Conservation (phyloP, 2,329 filamentous ascomycete species). For the Zymoseptoria tritici region DNA sequence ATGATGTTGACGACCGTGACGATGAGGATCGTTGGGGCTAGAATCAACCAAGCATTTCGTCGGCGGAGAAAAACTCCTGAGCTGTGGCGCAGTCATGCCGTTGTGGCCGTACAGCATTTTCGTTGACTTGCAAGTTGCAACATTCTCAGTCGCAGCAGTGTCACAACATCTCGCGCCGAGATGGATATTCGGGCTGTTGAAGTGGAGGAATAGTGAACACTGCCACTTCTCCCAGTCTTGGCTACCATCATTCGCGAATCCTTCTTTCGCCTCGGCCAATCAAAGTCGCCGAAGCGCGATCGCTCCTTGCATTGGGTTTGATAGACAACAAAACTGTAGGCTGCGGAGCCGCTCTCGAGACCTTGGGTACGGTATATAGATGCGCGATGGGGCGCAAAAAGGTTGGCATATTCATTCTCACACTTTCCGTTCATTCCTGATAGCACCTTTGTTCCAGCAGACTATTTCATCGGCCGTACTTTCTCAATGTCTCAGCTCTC, state of each 20-base stretch:
- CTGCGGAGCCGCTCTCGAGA: neutral
- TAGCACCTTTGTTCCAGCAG: too few species aligned
- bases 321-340: neutral
- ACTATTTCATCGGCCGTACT: too few species aligned
- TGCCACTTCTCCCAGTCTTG: neutral
- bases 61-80: neutral
- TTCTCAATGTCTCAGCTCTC: constrained; percentile 13
- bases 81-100: neutral
- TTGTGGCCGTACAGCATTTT: neutral
- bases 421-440: neutral
- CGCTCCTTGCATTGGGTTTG: neutral
- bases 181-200: neutral
- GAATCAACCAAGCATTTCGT: neutral
- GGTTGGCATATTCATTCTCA: neutral
- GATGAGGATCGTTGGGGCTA: constrained; percentile 1
- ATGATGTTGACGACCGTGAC: neutral
- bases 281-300: neutral
- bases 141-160: neutral
- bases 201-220: neutral
- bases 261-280: neutral
- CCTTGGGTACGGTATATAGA: constrained; percentile 1
- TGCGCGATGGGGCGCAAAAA: neutral
- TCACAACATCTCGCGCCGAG: neutral
- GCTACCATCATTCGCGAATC: neutral
- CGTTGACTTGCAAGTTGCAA: neutral